These are phyloP conservation scores for Neurospora tetraspora DNA, from an alignment of 495 filamentous ascomycete species.

Conservation along the genomic window DNA sequence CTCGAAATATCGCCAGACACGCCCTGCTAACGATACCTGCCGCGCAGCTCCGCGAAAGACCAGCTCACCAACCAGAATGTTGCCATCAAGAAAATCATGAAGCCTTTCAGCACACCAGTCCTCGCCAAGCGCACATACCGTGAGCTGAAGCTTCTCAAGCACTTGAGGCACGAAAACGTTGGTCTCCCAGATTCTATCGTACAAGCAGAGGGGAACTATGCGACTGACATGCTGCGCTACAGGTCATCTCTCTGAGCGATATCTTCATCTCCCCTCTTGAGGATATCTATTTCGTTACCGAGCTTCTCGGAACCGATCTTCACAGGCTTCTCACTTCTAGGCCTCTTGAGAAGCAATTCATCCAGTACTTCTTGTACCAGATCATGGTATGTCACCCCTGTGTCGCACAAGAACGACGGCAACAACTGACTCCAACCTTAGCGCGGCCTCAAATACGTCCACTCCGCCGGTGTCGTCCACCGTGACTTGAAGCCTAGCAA, in stretches of 20 bases:
- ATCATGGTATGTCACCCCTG: conserved; percentile 62
- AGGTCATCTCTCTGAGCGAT: conserved; percentile 97
- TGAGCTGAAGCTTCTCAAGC: conserved; percentile 94
- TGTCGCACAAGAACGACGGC: not conserved
- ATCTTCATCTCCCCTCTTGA: conserved; percentile 99
- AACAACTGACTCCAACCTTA: conserved; percentile 20
- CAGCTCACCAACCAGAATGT: conserved; percentile 93
- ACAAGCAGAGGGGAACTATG: not conserved
- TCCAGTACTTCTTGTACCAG: conserved; percentile 98
- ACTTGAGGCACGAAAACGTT: conserved; percentile 95
- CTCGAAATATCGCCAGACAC: not conserved
- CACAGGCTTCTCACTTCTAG: conserved; percentile 91
- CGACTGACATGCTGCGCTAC: conserved; percentile 9
- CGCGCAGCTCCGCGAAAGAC: conserved; percentile 80
- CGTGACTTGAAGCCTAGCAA: conserved; percentile 97
- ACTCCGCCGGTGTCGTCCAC: conserved; percentile 96
- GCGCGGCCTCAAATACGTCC: conserved; percentile 98
- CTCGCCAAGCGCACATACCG: conserved; percentile 95
- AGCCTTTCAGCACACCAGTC: conserved; percentile 97
- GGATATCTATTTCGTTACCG: conserved; percentile 98
- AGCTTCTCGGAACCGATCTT: conserved; percentile 92
- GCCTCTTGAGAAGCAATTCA: conserved; percentile 97
- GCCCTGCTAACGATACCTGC: conserved; percentile 13
- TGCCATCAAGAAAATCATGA: conserved; percentile 99
- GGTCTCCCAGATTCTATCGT: conserved; percentile 11